These are phyloP conservation scores for Colletotrichum aenigma DNA, from an alignment of 2,329 filamentous ascomycete genomes.

Conservation along the genomic window DNA sequence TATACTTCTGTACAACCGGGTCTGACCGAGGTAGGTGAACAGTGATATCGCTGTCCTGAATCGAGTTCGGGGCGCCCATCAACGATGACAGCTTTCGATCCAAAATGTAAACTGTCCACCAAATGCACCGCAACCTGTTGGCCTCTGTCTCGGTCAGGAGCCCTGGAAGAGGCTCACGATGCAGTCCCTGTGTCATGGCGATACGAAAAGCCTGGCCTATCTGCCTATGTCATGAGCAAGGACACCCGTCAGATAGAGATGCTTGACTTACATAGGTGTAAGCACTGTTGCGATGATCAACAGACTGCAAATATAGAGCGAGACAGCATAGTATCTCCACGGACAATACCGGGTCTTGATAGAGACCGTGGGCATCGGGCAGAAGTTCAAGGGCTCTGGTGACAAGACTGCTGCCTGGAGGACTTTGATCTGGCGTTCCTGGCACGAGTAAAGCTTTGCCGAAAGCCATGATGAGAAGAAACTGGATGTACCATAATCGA, in stretches of 20 bases:
- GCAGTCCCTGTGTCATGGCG: background rate
- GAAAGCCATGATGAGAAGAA: conserved; percentile 56
- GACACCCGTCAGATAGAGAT: background rate
- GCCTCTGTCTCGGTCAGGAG: background rate
- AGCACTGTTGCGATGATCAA: conserved; percentile 45
- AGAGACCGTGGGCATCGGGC: conserved; percentile 37
- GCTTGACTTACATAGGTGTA: conserved; percentile 38
- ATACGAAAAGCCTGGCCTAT: background rate
- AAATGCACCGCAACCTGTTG: background rate
- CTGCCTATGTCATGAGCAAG: background rate
- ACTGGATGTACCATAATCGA: conserved; percentile 56
- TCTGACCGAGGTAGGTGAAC: background rate
- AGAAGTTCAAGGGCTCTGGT: conserved; percentile 39
- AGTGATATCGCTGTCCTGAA: background rate
- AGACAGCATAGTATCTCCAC: conserved; percentile 50
- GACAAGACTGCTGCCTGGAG: background rate
- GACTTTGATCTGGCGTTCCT: conserved; percentile 56
- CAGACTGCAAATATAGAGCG: conserved; percentile 50
- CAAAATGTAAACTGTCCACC: conserved; percentile 8
- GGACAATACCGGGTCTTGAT: conserved; percentile 42
- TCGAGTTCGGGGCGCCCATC: conserved; percentile 1
- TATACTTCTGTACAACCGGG: background rate
- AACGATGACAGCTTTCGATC: conserved; percentile 6
- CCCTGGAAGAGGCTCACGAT: background rate
- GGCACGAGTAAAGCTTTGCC: conserved; percentile 53